Base-by-base conservation (phyloP, 371 early-diverging fungal genomes). In the Apophysomyces elegans region DNA sequence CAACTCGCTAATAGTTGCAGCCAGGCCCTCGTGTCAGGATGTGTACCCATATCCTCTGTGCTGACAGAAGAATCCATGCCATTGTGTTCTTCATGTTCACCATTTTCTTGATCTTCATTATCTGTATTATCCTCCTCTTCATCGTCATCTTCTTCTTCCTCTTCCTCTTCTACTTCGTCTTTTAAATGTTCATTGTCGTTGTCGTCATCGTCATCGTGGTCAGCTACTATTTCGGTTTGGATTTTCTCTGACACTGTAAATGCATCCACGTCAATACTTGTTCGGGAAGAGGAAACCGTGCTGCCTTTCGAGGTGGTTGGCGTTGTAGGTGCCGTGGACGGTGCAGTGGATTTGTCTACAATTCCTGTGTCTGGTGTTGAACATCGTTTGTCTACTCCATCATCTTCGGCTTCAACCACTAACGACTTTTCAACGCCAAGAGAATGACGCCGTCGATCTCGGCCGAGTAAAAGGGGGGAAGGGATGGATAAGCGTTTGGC, bases 1-100 rank as follows among this genome's bases (percentile, higher is more conserved):
- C 69, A 69, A 21, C 32, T 61, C 0, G 64, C 54, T 14, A 69
- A 50, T 5, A 69, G 60, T 8, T 64, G 69, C 6, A 60, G 41
- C 54, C 54, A 50, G 9, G 54, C 21, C 21, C 41, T 41, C 13
- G 41, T 41, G 13, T 41, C 41, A 1, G 41, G 41, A 41, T 41
- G 11, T 2, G 8, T 41, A 13, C 1, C 5, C 41, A 41, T 41
- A 11, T 41, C 41, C 13, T 41, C 41, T 5, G 5, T 41, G 8
- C 13, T 41, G 41, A 41, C 41, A 8, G 41, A 41, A 4, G 13
- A 41, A 1, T 13, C 32, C 32, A 26, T 26, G 32, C n/a, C 46
- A 2, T 45, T 18, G 6, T 7, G 46, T 45, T 45, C 46, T 45
- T 14, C 21, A 7, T 9, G 4, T 26, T 50, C 54, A 18, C 18